Percentiles rank a stretch among this genome's conserved stretches.
Evolutionary conservation across 2,329 filamentous ascomycete genomes (phyloP).

Genomic region (Alternaria arborescens): DNA sequence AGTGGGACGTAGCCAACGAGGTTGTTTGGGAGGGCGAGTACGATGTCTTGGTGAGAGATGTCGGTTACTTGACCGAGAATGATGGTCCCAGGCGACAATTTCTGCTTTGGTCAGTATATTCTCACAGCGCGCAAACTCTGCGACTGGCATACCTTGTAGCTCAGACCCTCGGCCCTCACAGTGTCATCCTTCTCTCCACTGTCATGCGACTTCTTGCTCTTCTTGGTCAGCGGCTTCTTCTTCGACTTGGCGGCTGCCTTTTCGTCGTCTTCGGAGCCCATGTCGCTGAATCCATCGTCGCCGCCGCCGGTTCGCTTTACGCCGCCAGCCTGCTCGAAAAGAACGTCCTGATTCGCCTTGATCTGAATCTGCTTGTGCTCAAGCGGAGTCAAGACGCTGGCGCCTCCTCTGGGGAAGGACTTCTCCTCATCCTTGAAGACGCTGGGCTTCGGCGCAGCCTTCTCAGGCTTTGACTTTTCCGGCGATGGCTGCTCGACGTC

Average conservation of each 20-base stretch:
- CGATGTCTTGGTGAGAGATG: conserved; percentile 81
- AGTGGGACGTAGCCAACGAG: conserved; percentile 88
- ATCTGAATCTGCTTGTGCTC: conserved; percentile 97
- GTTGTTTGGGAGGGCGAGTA: conserved; percentile 89
- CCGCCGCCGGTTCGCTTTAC: conserved; percentile 63
- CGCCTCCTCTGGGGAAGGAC: conserved; percentile 91
- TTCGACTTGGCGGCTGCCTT: conserved; percentile 58
- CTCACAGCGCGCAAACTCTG: conserved; percentile 1
- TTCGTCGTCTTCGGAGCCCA: conserved; percentile 51
- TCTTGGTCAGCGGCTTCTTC: conserved; percentile 62
- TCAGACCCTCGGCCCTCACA: conserved; percentile 84
- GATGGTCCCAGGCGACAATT: conserved; percentile 82
- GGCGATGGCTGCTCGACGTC: conserved; percentile 40
- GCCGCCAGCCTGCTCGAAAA: conserved; percentile 78
- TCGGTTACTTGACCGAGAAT: conserved; percentile 86
- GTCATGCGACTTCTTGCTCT: conserved; percentile 51
- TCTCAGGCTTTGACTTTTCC: conserved; percentile 42
- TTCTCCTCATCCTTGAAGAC: conserved; percentile 79
- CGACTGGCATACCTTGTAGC: conserved; percentile 76
- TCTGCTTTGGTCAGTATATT: conserved; percentile 60
- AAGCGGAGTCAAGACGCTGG: conserved; percentile 86
- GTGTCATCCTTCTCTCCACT: conserved; percentile 55
- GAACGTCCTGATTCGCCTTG: conserved; percentile 88
- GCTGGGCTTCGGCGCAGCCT: conserved; percentile 47
- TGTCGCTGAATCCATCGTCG: conserved; percentile 56